Percentiles rank a stretch among this genome's conserved stretches.
Conservation (phyloP, 164 flowering plant species). For the Vitis riparia region DNA sequence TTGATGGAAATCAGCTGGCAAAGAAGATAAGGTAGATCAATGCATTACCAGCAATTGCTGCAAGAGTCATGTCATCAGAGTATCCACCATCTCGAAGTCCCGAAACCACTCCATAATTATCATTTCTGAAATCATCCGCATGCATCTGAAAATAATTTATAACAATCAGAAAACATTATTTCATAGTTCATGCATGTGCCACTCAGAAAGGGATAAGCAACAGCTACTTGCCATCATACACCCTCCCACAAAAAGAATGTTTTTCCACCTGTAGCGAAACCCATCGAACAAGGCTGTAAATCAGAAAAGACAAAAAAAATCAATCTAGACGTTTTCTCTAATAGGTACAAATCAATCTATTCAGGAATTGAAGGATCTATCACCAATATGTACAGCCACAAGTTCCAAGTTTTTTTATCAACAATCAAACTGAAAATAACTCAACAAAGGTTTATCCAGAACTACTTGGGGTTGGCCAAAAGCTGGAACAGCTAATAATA, state of each 20-base stretch:
- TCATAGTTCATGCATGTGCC: not conserved
- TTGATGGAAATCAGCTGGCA: too few species aligned
- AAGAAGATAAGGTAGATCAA: not conserved
- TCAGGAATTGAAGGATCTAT: too few species aligned
- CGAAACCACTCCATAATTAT: slow-evolving; percentile 71
- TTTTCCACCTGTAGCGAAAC: slow-evolving; percentile 97
- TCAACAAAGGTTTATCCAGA: not conserved
- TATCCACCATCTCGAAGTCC: slow-evolving; percentile 92
- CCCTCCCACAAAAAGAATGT: slow-evolving; percentile 98
- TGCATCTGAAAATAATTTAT: slow-evolving; percentile 71
- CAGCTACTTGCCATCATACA: slow-evolving; percentile 89
- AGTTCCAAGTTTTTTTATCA: too few species aligned
- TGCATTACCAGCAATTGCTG: slow-evolving; percentile 80
- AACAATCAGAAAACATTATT: slow-evolving; percentile 14
- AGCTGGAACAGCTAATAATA: too few species aligned
- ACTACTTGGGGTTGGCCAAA: not conserved
- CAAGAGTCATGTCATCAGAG: slow-evolving; percentile 99
- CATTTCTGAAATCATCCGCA: slow-evolving; percentile 91
- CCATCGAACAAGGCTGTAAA: slow-evolving; percentile 98
- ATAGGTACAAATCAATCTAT: too few species aligned
- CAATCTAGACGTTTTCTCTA: too few species aligned
- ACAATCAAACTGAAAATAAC: too few species aligned
- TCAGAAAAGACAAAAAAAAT: not conserved
- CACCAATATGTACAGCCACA: too few species aligned
- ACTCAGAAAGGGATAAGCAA: not conserved